Evolutionary conservation across 208 protist species (phyloP), one percentile per base, ranked within the genome.

Genomic region (Wallacemonas sp.): DNA sequence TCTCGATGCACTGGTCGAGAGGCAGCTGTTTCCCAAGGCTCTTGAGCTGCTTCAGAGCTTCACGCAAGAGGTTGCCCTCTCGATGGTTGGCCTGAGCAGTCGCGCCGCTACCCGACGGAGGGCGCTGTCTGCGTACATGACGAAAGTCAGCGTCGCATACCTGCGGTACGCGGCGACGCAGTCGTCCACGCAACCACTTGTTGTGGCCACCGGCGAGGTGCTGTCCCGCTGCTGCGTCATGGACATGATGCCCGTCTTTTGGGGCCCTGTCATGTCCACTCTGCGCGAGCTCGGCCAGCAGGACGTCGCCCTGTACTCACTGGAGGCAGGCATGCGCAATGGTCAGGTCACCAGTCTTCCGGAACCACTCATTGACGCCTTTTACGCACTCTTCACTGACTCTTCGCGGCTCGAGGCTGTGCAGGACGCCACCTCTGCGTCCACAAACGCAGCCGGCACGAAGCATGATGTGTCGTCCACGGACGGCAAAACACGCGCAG

Each of bases 11-110:
- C 48, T 94, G 24, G 45, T 92, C 26, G 55, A 66, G 26, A 62
- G 68, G 2, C 53, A 68, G 27, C 44, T 78, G 29, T 92, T 74
- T 44, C 19, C 48, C 13, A 74, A 84, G 24, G 89, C 89, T 8
- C 57, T 94, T 34, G 76, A 89, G 27, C 77, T 90, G 27, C 70
- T 79, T 2, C 81, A 83, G 41, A 71, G 64, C 10, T 84, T 92
- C 64, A 70, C 77, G 0, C 66, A 83, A 13, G 85, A 91, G 32
- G 80, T 90, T 0, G 85, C 85, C 26, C 59, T 93, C 13, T 75
- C 79, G 9, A 73, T 69, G 21, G 83, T 86, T 5, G 85, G 89
- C 6, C 48, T 90, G 8, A 64, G 64, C 55, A 64, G 65, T 37
- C 69, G 87, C 37, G 33, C 72, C 0, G 71, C 63, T 0, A 39